Percentiles rank a stretch among this genome's conserved stretches.
Evolutionary conservation across 2,329 filamentous ascomycete genomes (phyloP).

Genomic region (Penicillium vulpinum): DNA sequence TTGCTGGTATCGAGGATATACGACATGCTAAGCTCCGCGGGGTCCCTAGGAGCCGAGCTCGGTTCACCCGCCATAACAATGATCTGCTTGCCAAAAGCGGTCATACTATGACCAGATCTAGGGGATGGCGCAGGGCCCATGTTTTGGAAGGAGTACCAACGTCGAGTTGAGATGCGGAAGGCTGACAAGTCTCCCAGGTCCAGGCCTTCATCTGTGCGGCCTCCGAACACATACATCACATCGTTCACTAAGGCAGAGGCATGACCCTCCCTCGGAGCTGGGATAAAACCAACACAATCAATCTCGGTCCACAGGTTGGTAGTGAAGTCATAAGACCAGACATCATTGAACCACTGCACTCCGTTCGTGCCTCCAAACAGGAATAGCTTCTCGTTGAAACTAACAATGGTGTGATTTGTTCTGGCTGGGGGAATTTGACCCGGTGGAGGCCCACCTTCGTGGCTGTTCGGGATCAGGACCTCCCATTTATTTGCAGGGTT

Average conservation of each 20-base stretch:
- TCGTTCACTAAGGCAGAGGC: conserved; percentile 91
- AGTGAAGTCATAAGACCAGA: conserved; percentile 90
- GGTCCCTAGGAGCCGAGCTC: conserved; percentile 77
- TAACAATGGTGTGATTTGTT: conserved; percentile 92
- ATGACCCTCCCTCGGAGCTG: conserved; percentile 88
- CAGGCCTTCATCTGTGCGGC: conserved; percentile 86
- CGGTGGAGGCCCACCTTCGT: conserved; percentile 55
- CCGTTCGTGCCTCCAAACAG: conserved; percentile 98
- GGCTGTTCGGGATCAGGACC: conserved; percentile 75
- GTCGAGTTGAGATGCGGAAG: conserved; percentile 74
- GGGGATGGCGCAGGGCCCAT: conserved; percentile 96
- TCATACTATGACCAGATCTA: conserved; percentile 96
- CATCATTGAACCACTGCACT: conserved; percentile 96
- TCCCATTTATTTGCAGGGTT: conserved; percentile 93
- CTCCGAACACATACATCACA: conserved; percentile 99
- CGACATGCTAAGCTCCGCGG: conserved; percentile 80
- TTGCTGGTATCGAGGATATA: conserved; percentile 95
- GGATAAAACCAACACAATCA: conserved; percentile 97
- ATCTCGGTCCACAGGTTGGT: conserved; percentile 82
- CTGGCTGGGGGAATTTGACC: conserved; percentile 78
- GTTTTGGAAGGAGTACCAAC: conserved; percentile 99
- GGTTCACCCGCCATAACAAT: conserved; percentile 93
- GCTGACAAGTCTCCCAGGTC: conserved; percentile 93
- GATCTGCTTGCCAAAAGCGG: conserved; percentile 85
- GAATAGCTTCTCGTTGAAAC: conserved; percentile 89